Conservation (phyloP, 2,329 filamentous ascomycete species). For the Fusarium praegraminearum region DNA sequence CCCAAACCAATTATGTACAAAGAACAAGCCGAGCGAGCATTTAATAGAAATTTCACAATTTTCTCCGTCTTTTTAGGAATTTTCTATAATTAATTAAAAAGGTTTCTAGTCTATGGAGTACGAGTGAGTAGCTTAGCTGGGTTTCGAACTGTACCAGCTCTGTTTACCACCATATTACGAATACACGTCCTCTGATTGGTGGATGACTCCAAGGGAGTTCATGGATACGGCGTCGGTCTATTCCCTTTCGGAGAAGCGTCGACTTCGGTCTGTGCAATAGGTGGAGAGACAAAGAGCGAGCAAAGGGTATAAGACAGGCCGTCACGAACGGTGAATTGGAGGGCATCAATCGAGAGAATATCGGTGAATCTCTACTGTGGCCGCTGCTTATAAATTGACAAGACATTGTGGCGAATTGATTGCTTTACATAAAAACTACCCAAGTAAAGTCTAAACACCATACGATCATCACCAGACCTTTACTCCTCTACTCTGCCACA, state of each 20-base stretch:
- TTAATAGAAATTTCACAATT: slow-evolving; percentile 1
- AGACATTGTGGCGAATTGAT: slow-evolving; percentile 13
- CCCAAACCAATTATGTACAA: neutral
- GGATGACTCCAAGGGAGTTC: neutral
- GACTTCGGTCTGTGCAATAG: slow-evolving; percentile 18
- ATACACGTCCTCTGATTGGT: slow-evolving; percentile 50
- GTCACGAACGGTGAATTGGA: neutral
- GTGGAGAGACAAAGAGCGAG: slow-evolving; percentile 28
- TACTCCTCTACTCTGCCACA: neutral
- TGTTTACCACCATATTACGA: slow-evolving; percentile 51
- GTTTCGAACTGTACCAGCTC: slow-evolving; percentile 2
- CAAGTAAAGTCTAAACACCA: neutral
- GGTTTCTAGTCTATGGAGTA: neutral
- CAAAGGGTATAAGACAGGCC: slow-evolving; percentile 35
- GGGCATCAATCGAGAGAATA: neutral
- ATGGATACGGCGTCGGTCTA: slow-evolving; percentile 26
- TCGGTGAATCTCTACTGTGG: slow-evolving; percentile 2
- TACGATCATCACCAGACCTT: neutral
- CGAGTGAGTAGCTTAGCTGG: neutral
- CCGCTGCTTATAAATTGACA: slow-evolving; percentile 12
- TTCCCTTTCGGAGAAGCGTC: slow-evolving; percentile 25
- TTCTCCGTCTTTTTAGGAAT: neutral
- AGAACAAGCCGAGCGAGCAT: neutral
- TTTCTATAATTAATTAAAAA: slow-evolving; percentile 1
- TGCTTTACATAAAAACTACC: neutral